phyloP scores from a whole-genome alignment of 2,329 filamentous ascomycete species.

The Ophiocordyceps camponoti-leonardi region DNA sequence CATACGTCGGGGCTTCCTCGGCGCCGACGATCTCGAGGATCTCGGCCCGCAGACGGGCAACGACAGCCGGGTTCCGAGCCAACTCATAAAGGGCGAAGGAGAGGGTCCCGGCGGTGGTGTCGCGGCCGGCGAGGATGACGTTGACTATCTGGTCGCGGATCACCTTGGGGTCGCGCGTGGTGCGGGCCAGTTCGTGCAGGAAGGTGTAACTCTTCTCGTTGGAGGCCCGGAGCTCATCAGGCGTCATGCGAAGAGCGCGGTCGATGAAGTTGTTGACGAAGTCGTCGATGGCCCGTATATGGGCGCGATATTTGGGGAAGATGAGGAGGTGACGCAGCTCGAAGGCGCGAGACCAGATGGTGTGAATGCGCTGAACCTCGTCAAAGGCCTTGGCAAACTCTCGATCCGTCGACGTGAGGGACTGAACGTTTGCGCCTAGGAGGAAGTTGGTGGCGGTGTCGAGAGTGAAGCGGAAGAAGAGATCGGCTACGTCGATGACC shows the following conservation, averaged over 20 bases:
- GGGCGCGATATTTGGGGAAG: constrained; percentile 41
- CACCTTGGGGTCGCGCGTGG: constrained; percentile 54
- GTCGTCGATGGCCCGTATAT: constrained; percentile 51
- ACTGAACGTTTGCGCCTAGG: constrained; percentile 57
- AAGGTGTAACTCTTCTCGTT: constrained; percentile 59
- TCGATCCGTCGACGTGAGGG: constrained; percentile 39
- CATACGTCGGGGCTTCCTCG: constrained; percentile 49
- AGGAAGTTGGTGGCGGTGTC: constrained; percentile 80
- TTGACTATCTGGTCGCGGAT: constrained; percentile 74
- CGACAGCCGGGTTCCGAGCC: constrained; percentile 47
- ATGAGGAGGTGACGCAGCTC: constrained; percentile 47
- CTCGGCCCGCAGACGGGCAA: constrained; percentile 54
- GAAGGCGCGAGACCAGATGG: constrained; percentile 46
- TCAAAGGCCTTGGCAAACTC: constrained; percentile 69
- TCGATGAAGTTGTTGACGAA: constrained; percentile 70
- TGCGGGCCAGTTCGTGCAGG: constrained; percentile 66
- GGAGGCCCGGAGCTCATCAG: constrained; percentile 59
- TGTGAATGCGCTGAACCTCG: constrained; percentile 60
- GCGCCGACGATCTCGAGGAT: constrained; percentile 51
- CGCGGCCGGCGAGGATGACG: constrained; percentile 67
- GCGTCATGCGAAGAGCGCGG: constrained; percentile 47
- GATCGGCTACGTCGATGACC: constrained; percentile 50
- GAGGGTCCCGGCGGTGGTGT: constrained; percentile 72
- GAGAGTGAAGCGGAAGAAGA: constrained; percentile 74
- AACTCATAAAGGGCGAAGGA: constrained; percentile 76